Base-by-base conservation (phyloP, 2,329 filamentous ascomycete species). In the Rutstroemia sp. region DNA sequence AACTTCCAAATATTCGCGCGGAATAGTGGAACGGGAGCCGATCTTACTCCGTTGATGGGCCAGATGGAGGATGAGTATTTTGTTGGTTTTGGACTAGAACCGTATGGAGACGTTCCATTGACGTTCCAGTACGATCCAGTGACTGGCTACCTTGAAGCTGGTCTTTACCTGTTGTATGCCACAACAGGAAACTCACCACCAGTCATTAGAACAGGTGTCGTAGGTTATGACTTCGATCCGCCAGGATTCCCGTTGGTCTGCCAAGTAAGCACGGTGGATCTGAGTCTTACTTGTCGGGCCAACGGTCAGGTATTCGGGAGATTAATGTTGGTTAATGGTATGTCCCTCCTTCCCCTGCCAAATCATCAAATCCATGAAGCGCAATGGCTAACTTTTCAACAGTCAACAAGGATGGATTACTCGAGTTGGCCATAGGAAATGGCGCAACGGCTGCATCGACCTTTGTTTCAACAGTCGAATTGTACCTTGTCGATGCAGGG, bases 281-380 rank as follows among this genome's bases (percentile, higher is more conserved):
- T 54, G 52, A 49, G 44, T n/a, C 30, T 54, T 9, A 21, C 21
- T 3, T 49, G 52, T 23, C 42, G 19, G 12, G 45, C 45, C 1
- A 30, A 54, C 49, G 52, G 45, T 14, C 16, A 16, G 4, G 1
- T 42, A 21, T 54, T 39, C 49, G 23, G 21, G 5, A 34, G 5
- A 27, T 54, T 54, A 3, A 49, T 41, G 23, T 18, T 54, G 23
- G 37, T 49, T 27, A 21, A 49, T 54, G 45, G 52, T 54, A 41
- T 19, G 52, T 49, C 41, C 2, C 16, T 23, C 6, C 27, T 23
- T 49, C 30, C 12, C 25, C 5, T 2, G n/a, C 14, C 10, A 7
- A 19, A 14, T 3, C 5, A 18, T 6, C n/a, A n/a, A 16, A 12
- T 7, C 18, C 3, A 1, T 9, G 5, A 1, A 37, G 14, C 4